Percentiles rank a stretch among this genome's conserved stretches.
Evolutionary conservation across 257 asterid species (phyloP).

Genomic region (Leonotis leonurus): DNA sequence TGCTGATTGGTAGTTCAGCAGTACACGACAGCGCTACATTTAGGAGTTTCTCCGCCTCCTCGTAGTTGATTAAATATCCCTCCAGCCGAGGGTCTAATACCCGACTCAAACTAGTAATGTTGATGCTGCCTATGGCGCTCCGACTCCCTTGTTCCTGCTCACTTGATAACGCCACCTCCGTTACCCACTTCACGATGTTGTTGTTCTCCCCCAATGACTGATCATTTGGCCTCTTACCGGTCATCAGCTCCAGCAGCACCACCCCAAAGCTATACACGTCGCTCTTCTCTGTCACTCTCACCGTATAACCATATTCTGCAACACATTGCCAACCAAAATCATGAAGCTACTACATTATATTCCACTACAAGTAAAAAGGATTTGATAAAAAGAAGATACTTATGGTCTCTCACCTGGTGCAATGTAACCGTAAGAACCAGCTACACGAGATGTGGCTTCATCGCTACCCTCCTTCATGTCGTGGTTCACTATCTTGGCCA

Average conservation of each 20-base stretch:
- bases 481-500: constrained; percentile 49
- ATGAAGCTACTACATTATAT: no score
- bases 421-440: constrained; percentile 83
- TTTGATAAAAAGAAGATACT: background rate
- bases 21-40: constrained; percentile 60
- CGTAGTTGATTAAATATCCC: constrained; percentile 17
- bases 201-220: constrained; percentile 43
- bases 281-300: constrained; percentile 62
- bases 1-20: constrained; percentile 43
- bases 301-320: constrained; percentile 63
- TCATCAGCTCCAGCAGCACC: constrained; percentile 55
- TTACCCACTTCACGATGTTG: constrained; percentile 61
- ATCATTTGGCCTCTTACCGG: constrained; percentile 53
- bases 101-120: constrained; percentile 22
- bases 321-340: background rate
- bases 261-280: constrained; percentile 81
- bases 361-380: background rate
- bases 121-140: background rate
- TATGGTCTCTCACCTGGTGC: constrained; percentile 69
- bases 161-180: constrained; percentile 28
- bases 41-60: constrained; percentile 42
- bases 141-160: constrained; percentile 15
- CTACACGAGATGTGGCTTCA: constrained; percentile 55
- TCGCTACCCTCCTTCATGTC: constrained; percentile 32
- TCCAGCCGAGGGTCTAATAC: constrained; percentile 48